Conservation (phyloP, 305 asterid genomes). For the Rubia tinctorum region DNA sequence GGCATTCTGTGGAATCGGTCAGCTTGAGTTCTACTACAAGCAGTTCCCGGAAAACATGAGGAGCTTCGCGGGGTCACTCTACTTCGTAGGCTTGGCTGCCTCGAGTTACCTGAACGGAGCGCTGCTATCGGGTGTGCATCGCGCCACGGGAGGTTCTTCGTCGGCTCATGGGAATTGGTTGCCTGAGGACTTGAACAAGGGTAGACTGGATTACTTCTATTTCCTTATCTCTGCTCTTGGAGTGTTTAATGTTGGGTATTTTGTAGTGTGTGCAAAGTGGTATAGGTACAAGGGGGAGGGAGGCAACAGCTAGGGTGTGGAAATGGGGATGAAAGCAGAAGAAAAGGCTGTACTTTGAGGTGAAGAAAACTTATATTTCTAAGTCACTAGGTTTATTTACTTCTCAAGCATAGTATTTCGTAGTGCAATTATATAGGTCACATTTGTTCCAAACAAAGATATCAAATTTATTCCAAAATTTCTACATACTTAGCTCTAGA, state of each 20-base stretch:
- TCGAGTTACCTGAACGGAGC: slow-evolving; percentile 45
- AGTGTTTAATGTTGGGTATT: slow-evolving; percentile 40
- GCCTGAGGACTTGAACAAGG: slow-evolving; percentile 60
- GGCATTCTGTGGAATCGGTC: slow-evolving; percentile 69
- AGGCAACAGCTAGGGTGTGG: slow-evolving; percentile 20
- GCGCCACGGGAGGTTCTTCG: slow-evolving; percentile 33
- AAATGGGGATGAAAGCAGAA: slow-evolving; percentile 37
- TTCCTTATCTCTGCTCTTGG: slow-evolving; percentile 48
- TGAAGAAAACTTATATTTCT: not conserved
- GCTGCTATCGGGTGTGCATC: slow-evolving; percentile 42
- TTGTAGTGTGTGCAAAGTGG: slow-evolving; percentile 49
- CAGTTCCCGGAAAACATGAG: slow-evolving; percentile 83
- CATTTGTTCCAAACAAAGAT: too few species aligned
- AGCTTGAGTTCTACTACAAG: slow-evolving; percentile 67
- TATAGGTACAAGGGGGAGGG: slow-evolving; percentile 53
- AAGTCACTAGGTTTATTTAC: not conserved
- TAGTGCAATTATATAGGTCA: not conserved
- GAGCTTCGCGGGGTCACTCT: slow-evolving; percentile 60
- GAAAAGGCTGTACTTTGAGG: slow-evolving; percentile 30
- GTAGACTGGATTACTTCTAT: slow-evolving; percentile 69
- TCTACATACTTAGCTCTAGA: too few species aligned
- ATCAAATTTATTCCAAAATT: too few species aligned
- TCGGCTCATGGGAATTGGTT: slow-evolving; percentile 45
- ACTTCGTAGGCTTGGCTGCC: slow-evolving; percentile 43
- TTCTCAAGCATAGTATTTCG: not conserved